Conservation (phyloP, 371 early-diverging fungal genomes). For the Haplosporangium sp. region DNA sequence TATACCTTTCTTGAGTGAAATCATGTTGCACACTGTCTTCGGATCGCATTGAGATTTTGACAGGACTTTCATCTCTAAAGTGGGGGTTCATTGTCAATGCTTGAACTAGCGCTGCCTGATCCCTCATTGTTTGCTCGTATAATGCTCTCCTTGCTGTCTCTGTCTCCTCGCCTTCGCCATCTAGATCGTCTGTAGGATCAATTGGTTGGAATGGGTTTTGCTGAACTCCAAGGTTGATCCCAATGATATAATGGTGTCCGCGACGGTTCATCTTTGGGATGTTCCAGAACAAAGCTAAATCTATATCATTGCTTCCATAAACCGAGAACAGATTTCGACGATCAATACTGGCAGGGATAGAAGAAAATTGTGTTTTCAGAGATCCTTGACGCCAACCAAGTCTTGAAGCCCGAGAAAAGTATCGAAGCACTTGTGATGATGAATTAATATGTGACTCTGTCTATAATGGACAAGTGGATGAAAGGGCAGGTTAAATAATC, state of each 20-base stretch:
- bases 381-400: conserved; percentile 76
- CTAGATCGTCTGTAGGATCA: conserved; percentile 31
- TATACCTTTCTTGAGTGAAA: conserved; percentile 64
- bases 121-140: conserved; percentile 76
- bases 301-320: conserved; percentile 87
- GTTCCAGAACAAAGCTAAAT: conserved; percentile 90
- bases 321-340: conserved; percentile 75
- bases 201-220: conserved; percentile 73
- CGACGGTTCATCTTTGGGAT: conserved; percentile 66
- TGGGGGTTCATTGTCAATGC: conserved; percentile 69
- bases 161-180: conserved; percentile 47
- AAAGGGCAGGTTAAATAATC: not conserved
- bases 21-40: conserved; percentile 61
- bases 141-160: conserved; percentile 64
- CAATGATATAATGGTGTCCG: conserved; percentile 91
- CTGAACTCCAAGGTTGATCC: conserved; percentile 87
- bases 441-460: conserved; percentile 59
- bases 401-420: conserved; percentile 77
- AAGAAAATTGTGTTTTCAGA: conserved; percentile 73
- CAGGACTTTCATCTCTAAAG: conserved; percentile 76
- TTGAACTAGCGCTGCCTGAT: conserved; percentile 70
- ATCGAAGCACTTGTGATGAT: conserved; percentile 66
- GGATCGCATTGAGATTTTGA: conserved; percentile 66
- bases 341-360: conserved; percentile 63
- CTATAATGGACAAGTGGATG: conserved; percentile 27